Percentiles rank a stretch among this genome's conserved stretches.
phyloP scores from a whole-genome alignment of 2,329 filamentous ascomycete species.

The Cercospora berteroae region DNA sequence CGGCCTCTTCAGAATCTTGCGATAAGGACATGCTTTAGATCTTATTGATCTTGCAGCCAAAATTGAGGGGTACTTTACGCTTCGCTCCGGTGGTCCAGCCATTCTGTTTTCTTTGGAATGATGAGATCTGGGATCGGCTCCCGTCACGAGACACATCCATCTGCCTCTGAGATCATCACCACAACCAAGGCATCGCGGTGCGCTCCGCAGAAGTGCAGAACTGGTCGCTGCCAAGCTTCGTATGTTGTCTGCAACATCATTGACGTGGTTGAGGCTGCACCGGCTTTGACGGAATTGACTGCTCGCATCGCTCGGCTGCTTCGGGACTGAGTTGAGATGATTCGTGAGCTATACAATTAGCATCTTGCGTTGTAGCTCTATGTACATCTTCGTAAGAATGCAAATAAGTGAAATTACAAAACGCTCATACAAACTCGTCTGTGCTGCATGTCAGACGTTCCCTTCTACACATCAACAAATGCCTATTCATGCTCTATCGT shows the following conservation, averaged over 20 bases:
- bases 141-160: not conserved
- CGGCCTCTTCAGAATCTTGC: too few relatives aligned
- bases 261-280: not conserved
- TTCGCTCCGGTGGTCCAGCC: not conserved
- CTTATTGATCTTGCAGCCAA: not conserved
- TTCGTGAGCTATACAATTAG: constrained; percentile 7
- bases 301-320: not conserved
- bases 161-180: not conserved
- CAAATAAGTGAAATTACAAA: constrained; percentile 8
- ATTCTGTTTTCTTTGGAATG: constrained; percentile 1
- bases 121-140: not conserved
- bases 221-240: not conserved
- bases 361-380: not conserved
- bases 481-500: constrained; percentile 9
- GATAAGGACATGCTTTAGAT: not conserved
- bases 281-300: not conserved
- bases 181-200: not conserved
- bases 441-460: not conserved
- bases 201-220: not conserved
- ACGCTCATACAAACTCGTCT: constrained; percentile 10
- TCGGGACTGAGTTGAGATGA: constrained; percentile 6
- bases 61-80: constrained; percentile 1
- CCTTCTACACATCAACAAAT: not conserved
- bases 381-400: constrained; percentile 8
- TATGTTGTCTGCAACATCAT: not conserved